Conservation (phyloP, 345 rosid genomes). For the Alliaria petiolata region DNA sequence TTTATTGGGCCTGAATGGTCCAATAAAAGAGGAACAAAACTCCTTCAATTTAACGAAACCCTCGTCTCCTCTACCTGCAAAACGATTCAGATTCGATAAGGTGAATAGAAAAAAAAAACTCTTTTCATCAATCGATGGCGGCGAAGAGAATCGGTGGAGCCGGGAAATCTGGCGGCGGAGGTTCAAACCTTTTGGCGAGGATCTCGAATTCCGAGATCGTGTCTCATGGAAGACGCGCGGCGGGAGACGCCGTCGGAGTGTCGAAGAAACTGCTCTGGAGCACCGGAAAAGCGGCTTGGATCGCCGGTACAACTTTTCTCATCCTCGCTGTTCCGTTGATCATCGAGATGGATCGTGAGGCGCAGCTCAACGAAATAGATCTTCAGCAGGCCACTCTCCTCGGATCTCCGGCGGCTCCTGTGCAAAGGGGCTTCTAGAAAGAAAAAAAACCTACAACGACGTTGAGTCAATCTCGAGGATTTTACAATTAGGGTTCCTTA, state of each 20-base stretch:
- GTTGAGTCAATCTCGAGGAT: not conserved
- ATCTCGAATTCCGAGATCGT: constrained; percentile 42
- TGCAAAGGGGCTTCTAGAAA: constrained; percentile 22
- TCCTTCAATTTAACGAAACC: not conserved
- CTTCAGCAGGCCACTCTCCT: constrained; percentile 70
- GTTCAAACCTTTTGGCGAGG: constrained; percentile 37
- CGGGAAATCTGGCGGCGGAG: constrained; percentile 32
- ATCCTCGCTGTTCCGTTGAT: constrained; percentile 65
- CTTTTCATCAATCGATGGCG: constrained; percentile 10
- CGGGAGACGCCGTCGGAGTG: constrained; percentile 45
- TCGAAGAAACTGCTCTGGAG: constrained; percentile 56
- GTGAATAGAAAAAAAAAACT: too few species aligned
- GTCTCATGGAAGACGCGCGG: constrained; percentile 39
- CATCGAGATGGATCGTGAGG: constrained; percentile 76
- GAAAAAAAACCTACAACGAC: not conserved
- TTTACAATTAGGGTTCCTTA: not conserved
- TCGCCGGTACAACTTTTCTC: constrained; percentile 66
- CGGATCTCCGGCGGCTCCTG: constrained; percentile 44
- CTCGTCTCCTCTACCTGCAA: not conserved
- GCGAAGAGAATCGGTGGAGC: constrained; percentile 50
- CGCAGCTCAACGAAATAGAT: constrained; percentile 54
- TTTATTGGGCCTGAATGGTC: not conserved
- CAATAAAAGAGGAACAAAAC: not conserved
- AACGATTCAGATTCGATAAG: constrained; percentile 6
- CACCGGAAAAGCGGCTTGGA: constrained; percentile 92